Percentiles rank a stretch among this genome's conserved stretches.
Evolutionary conservation across 2,329 filamentous ascomycete genomes (phyloP).

Genomic region (Geosmithia putterillii): DNA sequence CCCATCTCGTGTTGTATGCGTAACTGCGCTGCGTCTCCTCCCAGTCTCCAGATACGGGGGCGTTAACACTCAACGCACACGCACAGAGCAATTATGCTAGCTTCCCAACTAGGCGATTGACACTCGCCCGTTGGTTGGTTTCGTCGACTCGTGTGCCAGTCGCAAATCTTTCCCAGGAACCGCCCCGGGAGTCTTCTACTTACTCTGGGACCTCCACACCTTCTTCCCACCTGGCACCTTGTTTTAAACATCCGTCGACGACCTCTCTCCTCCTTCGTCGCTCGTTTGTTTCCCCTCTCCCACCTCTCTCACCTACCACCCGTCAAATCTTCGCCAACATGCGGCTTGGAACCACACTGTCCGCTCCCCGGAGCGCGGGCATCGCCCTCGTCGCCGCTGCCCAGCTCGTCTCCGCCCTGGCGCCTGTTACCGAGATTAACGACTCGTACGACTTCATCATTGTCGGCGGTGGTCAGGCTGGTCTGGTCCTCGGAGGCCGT

Average conservation of each 20-base stretch:
- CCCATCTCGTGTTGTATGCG: neutral
- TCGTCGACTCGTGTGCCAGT: neutral
- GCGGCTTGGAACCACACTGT: neutral
- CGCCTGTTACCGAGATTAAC: neutral
- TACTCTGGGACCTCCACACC: neutral
- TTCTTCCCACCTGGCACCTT: neutral
- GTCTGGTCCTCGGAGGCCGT: slow-evolving; percentile 15
- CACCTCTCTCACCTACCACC: neutral
- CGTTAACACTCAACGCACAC: neutral
- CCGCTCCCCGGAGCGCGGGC: neutral
- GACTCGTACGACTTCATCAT: slow-evolving; percentile 7
- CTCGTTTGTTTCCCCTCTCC: neutral
- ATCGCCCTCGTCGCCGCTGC: neutral
- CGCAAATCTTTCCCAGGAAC: neutral
- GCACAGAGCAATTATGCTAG: no score
- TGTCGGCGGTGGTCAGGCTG: slow-evolving; percentile 16
- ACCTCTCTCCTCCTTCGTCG: neutral
- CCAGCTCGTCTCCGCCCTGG: neutral
- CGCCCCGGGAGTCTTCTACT: neutral
- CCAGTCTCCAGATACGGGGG: neutral
- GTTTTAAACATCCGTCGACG: neutral
- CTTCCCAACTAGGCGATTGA: neutral
- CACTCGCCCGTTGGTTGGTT: neutral
- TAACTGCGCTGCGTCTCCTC: no score
- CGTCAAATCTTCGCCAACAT: neutral